Evolutionary conservation across 352 stramenopile species (phyloP), one percentile per base, ranked within the genome.

Genomic region (Phytophthora parvispora): DNA sequence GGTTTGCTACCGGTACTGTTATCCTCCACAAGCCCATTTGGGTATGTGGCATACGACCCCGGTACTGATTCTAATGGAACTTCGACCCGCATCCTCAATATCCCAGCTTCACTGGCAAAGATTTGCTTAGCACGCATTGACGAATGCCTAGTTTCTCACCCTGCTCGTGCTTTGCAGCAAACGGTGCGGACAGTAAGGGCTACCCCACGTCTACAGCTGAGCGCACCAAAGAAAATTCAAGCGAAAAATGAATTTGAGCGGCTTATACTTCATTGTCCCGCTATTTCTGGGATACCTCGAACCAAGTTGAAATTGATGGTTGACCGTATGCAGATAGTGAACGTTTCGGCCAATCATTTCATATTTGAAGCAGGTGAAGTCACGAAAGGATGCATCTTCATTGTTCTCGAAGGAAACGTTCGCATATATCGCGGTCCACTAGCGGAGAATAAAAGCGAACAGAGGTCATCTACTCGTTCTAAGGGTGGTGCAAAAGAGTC

Each of bases 1-100:
- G 78, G 78, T 1, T 76, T 87, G 13, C 55, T 84, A 1, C 70
- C 84, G 24, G 69, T 89, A 34, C 69, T 86, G 20, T 78, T 78
- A 7, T 45, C 51, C 2, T 64, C 76, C 6, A 75, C 52, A 13
- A 86, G 75, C 47, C 62, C 78, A 10, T 86, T 79, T 36, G 75
- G 75, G 6, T 89, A 84, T 32, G 68, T 70, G 6, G 68, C 66
- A 6, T 86, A 79, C 40, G 68, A n/a, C n/a, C n/a, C 76, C 15
- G 22, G 64, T 6, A 45, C 24, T 15, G 25, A 28, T 32, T 59
- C 55, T 31, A 36, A 25, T 29, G 42, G 15, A 29, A 25, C 47
- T 6, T 40, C 15, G 3, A 52, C 78, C 3, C 24, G 77, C 8
- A 32, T 89, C 4, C 58, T 89, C 12, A 72, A 25, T 48, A 61